Percentiles rank a stretch among this genome's conserved stretches.
These are phyloP conservation scores for Debaryomycetaceae sp. DNA, from an alignment of 1,139 yeast species.

Conservation along the genomic window DNA sequence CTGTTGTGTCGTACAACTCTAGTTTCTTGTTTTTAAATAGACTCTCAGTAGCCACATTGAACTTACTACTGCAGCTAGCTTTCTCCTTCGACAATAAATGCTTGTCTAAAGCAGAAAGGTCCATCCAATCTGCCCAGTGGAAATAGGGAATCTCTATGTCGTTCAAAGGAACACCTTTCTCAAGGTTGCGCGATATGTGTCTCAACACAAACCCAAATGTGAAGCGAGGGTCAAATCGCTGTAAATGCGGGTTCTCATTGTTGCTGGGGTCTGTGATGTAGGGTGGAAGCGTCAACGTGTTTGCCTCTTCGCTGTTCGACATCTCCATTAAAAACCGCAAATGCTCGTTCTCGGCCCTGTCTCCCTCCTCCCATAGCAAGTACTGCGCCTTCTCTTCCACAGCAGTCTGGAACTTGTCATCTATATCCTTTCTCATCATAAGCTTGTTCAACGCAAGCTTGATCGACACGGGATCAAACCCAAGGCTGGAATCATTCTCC, in stretches of 20 bases:
- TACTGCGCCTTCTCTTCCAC: not conserved
- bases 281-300: conserved; percentile 9
- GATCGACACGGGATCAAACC: not conserved
- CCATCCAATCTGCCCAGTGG: conserved; percentile 38
- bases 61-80: conserved; percentile 15
- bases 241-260: conserved; percentile 13
- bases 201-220: conserved; percentile 25
- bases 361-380: conserved; percentile 1
- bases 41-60: conserved; percentile 19
- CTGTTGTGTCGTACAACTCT: conserved; percentile 15
- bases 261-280: conserved; percentile 9
- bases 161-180: conserved; percentile 2
- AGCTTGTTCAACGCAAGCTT: conserved; percentile 2
- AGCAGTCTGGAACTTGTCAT: not conserved
- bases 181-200: conserved; percentile 11
- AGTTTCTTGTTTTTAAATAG: conserved; percentile 13
- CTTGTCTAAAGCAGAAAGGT: conserved; percentile 24
- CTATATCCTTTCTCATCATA: not conserved
- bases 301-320: conserved; percentile 4
- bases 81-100: conserved; percentile 15
- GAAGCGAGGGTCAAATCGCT: conserved; percentile 31
- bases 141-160: conserved; percentile 22
- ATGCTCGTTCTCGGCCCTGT: conserved; percentile 1
- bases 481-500: not conserved
- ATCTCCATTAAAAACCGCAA: conserved; percentile 8